Percentiles rank a stretch among this genome's conserved stretches.
Evolutionary conservation across 108 stramenopile genomes (phyloP).

Genomic region (Fragilaria crotonensis): DNA sequence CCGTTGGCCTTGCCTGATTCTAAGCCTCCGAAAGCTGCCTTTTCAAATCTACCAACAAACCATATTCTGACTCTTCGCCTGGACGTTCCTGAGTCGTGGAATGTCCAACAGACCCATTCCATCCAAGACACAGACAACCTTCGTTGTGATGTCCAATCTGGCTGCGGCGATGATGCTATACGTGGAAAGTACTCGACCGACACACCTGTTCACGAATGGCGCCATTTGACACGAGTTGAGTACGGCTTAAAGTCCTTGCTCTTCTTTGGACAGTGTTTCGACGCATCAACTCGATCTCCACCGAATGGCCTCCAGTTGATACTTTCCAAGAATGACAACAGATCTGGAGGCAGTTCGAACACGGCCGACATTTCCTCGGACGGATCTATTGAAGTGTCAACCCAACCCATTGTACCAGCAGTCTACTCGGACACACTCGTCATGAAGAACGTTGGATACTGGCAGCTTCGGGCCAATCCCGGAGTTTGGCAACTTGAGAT

Average conservation of each 20-base stretch:
- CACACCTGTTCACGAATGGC: not conserved
- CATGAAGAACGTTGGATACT: conserved; percentile 98
- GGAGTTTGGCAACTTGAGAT: conserved; percentile 86
- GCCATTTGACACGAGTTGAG: conserved; percentile 60
- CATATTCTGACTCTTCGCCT: conserved; percentile 91
- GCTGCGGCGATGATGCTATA: conserved; percentile 56
- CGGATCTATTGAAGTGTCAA: conserved; percentile 18
- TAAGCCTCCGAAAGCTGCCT: conserved; percentile 56
- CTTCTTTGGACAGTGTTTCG: conserved; percentile 92
- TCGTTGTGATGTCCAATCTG: conserved; percentile 63
- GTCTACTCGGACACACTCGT: conserved; percentile 88
- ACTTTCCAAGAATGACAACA: conserved; percentile 32
- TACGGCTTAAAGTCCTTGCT: conserved; percentile 83
- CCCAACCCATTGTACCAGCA: not conserved
- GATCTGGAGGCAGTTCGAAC: conserved; percentile 11
- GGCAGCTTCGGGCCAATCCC: conserved; percentile 92
- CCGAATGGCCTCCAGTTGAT: conserved; percentile 94
- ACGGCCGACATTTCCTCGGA: conserved; percentile 21
- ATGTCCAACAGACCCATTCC: conserved; percentile 81
- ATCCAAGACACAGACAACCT: conserved; percentile 95
- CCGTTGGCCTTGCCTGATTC: conserved; percentile 30
- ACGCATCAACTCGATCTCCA: conserved; percentile 47
- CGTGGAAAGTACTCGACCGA: conserved; percentile 5
- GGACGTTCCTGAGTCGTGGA: conserved; percentile 95
- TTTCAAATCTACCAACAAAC: conserved; percentile 76